Evolutionary conservation across 176 grass and related monocot species (phyloP), one percentile per base, ranked within the genome.

Genomic region (Calamus simplicifolius): DNA sequence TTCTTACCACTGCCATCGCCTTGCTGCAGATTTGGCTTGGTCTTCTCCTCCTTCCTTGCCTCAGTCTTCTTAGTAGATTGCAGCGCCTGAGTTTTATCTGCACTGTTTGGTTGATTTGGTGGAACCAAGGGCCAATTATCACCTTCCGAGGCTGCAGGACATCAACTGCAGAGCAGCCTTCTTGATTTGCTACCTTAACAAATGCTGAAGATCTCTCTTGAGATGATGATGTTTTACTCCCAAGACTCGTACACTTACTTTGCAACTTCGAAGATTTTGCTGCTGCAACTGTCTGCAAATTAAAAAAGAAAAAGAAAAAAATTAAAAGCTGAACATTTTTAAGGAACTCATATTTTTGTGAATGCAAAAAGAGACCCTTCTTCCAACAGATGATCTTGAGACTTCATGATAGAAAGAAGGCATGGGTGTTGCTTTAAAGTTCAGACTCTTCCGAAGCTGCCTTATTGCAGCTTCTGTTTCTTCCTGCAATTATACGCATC

Each of bases 371-470:
- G n/a, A 10, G 3, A 73, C 70, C 70, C 54, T 73, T 63, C 43
- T 73, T 6, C 50, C 19, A 27, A 18, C 59, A 4, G 29, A 2
- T 4, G 5, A 15, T 14, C 27, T 48, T 25, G 18, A 19, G 54
- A 50, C 26, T 54, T 38, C 50, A 21, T 48, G 29, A 54, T 73
- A 63, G 19, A 73, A 73, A n/a, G 59, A 63, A 73, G 70, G 70
- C 70, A 73, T 63, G 54, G 70, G 58, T 25, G 58, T 63, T 62
- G 70, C 70, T 52, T 63, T 73, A 29, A 73, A 73, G 13, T 54
- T 73, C 35, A 62, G 58, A 13, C 58, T 73, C 70, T 62, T 73
- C 50, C 70, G 50, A 18, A 73, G 50, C 50, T 73, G 58, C 27
- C 54, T 73, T 35, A 73, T 63, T 50, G 62, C 27, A n/a, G 50